Percentiles rank a stretch among this genome's conserved stretches.
Conservation (phyloP, 371 early-diverging fungal genomes). For the Mucor sp. region DNA sequence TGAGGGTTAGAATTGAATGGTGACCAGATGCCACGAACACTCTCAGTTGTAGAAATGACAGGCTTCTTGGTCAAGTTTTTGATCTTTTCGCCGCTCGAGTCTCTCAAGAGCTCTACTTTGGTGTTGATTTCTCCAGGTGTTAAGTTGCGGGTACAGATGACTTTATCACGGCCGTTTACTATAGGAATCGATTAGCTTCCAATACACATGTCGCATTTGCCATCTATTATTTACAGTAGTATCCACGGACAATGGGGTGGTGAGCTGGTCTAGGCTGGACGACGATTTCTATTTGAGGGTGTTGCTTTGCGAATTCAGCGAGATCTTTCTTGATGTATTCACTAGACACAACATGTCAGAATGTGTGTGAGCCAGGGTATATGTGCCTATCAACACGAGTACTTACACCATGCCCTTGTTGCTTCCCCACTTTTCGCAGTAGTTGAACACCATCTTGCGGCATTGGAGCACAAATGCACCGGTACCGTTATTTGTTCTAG, state of each 20-base stretch:
- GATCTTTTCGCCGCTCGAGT: constrained; percentile 70
- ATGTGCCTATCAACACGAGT: not conserved
- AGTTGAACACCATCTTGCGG: constrained; percentile 80
- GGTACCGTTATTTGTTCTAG: constrained; percentile 74
- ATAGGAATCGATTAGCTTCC: not conserved
- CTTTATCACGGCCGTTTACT: constrained; percentile 78
- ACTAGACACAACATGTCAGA: constrained; percentile 28
- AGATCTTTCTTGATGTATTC: constrained; percentile 74
- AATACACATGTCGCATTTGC: not conserved
- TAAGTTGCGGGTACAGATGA: constrained; percentile 72
- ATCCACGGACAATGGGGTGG: constrained; percentile 77
- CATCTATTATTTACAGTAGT: constrained; percentile 63
- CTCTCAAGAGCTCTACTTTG: constrained; percentile 65
- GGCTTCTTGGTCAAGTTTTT: constrained; percentile 69
- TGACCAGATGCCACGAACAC: constrained; percentile 89
- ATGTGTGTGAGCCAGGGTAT: constrained; percentile 3
- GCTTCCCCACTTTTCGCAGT: constrained; percentile 86
- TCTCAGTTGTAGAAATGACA: constrained; percentile 77
- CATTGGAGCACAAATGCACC: constrained; percentile 83
- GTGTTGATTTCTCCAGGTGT: constrained; percentile 61
- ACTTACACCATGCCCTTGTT: constrained; percentile 80
- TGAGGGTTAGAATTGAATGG: constrained; percentile 80
- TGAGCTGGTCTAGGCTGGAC: constrained; percentile 79
- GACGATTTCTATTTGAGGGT: constrained; percentile 82
- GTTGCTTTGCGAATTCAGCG: constrained; percentile 65